Percentiles rank a stretch among this genome's conserved stretches.
phyloP scores from a whole-genome alignment of 257 asterid genomes.

The Anisodus acutangulus region DNA sequence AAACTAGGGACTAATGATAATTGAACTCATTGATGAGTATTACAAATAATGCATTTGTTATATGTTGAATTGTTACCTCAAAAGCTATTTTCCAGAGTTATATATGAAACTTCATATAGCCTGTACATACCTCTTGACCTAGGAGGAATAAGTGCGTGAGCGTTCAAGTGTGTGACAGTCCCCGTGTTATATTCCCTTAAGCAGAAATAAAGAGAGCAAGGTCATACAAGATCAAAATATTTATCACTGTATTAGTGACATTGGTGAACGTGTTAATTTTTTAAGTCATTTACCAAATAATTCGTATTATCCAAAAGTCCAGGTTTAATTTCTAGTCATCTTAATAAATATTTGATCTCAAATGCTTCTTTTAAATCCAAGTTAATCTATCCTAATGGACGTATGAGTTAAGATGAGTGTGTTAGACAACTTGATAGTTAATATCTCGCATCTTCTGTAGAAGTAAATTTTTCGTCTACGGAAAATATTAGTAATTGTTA shows the following conservation, averaged over 20 bases:
- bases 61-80: not conserved
- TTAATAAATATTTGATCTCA: not conserved
- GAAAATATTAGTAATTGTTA: not conserved
- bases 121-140: not conserved
- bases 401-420: not conserved
- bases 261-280: not conserved
- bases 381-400: not conserved
- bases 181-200: not conserved
- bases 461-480: not conserved
- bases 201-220: not conserved
- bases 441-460: constrained; percentile 6
- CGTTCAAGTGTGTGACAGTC: not conserved
- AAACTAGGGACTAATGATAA: not conserved
- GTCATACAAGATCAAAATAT: not conserved
- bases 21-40: not conserved
- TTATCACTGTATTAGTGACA: not conserved
- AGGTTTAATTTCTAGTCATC: not conserved
- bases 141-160: not conserved
- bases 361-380: not conserved
- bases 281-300: not conserved
- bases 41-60: not conserved
- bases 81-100: not conserved
- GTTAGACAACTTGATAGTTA: not conserved
- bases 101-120: not conserved
- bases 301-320: not conserved